Percentiles rank a stretch among this genome's conserved stretches.
Evolutionary conservation across 2,329 filamentous ascomycete species (phyloP).

Genomic region (Botryotinia narcissicola): DNA sequence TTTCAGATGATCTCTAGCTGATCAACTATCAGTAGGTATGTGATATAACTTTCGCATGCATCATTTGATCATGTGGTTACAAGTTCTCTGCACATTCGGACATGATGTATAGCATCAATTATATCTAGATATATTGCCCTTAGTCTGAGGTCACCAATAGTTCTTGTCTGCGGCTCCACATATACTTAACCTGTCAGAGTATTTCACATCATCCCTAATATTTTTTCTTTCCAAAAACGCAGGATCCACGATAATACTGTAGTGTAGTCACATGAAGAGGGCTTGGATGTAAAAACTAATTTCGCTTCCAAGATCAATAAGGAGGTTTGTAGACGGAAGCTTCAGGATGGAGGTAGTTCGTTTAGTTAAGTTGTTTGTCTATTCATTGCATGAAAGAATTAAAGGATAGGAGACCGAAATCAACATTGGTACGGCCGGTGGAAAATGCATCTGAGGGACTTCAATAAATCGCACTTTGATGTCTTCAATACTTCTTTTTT

Average conservation of each 20-base stretch:
- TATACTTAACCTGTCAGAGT: neutral
- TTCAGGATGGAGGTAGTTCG: neutral
- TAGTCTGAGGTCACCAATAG: neutral
- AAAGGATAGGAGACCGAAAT: neutral
- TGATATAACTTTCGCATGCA: neutral
- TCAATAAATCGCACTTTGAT: neutral
- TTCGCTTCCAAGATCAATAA: neutral
- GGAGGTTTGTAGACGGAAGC: neutral
- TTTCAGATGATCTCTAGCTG: neutral
- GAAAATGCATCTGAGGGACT: neutral
- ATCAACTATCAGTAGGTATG: neutral
- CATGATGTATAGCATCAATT: neutral
- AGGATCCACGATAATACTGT: neutral
- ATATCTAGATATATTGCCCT: neutral
- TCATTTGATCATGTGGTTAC: neutral
- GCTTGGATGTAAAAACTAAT: neutral
- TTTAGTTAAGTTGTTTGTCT: neutral
- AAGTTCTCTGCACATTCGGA: rapidly evolving
- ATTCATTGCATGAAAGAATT: neutral
- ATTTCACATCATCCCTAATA: neutral
- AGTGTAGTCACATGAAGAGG: neutral
- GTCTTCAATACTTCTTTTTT: neutral
- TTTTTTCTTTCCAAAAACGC: neutral
- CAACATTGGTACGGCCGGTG: neutral
- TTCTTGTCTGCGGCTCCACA: neutral